Evolutionary conservation across 164 flowering plant genomes (phyloP).

Genomic region (Annona squamosa): DNA sequence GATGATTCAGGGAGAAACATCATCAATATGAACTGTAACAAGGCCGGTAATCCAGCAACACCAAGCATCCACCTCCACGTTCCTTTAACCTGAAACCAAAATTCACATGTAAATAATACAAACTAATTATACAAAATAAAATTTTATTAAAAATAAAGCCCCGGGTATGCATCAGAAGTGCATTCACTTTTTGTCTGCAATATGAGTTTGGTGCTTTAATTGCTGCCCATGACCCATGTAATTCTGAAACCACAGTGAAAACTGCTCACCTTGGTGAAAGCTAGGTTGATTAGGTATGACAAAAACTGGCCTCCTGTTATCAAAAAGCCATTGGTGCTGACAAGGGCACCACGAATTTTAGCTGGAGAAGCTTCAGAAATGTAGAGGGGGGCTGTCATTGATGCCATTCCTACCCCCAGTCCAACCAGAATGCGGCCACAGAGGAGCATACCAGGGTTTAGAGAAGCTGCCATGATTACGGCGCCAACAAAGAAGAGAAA

Average conservation of each 20-base stretch:
- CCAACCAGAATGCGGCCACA: conserved; percentile 51
- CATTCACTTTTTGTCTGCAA: too few relatives aligned
- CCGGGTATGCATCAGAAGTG: not conserved
- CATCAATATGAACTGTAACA: conserved; percentile 56
- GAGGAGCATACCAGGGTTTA: conserved; percentile 37
- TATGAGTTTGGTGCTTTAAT: too few relatives aligned
- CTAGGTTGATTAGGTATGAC: conserved; percentile 62
- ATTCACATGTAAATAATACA: not conserved
- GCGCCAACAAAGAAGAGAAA: conserved; percentile 59
- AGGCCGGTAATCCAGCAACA: conserved; percentile 61
- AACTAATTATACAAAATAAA: too few relatives aligned
- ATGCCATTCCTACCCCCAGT: conserved; percentile 67
- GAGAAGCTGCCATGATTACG: conserved; percentile 53
- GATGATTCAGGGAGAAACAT: conserved; percentile 63
- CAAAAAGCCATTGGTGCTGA: conserved; percentile 59
- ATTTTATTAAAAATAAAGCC: too few relatives aligned
- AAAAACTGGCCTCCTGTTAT: conserved; percentile 79
- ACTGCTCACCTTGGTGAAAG: conserved; percentile 43
- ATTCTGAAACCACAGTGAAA: not conserved
- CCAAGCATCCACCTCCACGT: conserved; percentile 94
- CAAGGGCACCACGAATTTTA: conserved; percentile 54
- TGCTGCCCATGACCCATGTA: too few relatives aligned
- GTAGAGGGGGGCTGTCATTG: conserved; percentile 63
- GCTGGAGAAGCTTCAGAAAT: conserved; percentile 66
- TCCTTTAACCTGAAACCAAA: conserved; percentile 39